Conservation (phyloP, 1,284 basidiomycete genomes). For the Boletus holoroseus region DNA sequence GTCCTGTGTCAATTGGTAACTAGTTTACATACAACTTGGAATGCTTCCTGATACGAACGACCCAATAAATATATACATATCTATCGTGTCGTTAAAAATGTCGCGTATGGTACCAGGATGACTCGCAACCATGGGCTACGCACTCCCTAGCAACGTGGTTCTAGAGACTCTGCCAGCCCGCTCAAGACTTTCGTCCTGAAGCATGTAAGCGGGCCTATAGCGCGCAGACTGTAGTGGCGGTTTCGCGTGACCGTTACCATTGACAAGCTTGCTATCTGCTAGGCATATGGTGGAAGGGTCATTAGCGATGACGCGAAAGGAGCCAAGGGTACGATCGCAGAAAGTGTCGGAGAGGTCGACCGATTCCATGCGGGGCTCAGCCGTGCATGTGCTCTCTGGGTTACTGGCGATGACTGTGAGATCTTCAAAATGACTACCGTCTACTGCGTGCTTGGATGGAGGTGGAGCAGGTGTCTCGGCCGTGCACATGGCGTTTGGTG, state of each 20-base stretch:
- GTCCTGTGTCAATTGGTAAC: not conserved
- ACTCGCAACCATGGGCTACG: not conserved
- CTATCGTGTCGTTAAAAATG: not conserved
- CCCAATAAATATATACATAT: not conserved
- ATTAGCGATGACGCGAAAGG: conserved; percentile 20
- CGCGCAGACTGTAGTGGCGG: conserved; percentile 20
- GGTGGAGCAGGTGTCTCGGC: conserved; percentile 7
- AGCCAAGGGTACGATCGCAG: conserved; percentile 2
- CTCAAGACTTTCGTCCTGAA: conserved; percentile 73
- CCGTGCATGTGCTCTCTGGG: conserved; percentile 21
- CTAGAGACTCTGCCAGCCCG: conserved; percentile 53
- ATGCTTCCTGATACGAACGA: not conserved
- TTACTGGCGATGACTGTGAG: conserved; percentile 25
- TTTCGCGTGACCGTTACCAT: conserved; percentile 7
- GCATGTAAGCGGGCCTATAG: conserved; percentile 76
- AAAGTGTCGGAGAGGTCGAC: not conserved
- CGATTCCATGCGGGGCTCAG: conserved; percentile 12
- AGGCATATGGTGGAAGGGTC: conserved; percentile 23
- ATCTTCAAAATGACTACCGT: conserved; percentile 3
- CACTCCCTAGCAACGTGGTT: conserved; percentile 5
- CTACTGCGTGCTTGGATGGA: not conserved
- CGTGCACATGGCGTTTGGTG: conserved; percentile 18
- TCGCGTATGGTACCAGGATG: not conserved
- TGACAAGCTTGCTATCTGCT: conserved; percentile 12
- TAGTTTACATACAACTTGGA: not conserved